Base-by-base conservation (phyloP, 1,284 basidiomycete genomes). In the Apiotrichum akiyoshidainum region DNA sequence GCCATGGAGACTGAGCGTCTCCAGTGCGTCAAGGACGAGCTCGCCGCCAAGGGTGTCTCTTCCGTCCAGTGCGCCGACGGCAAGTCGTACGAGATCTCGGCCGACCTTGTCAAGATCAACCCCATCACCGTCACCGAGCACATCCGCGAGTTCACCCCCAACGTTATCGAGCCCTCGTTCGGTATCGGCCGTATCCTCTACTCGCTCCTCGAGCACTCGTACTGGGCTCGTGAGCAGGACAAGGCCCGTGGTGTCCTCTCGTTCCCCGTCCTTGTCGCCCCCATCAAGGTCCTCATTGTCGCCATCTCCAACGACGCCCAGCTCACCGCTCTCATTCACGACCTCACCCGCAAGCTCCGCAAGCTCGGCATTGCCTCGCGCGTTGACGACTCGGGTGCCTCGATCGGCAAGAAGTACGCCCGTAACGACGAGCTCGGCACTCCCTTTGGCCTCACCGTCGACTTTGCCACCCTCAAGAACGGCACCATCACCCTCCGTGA, bases 121-220 rank as follows among this genome's bases (percentile, higher is more conserved):
- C 83, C 85, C 64, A 59, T 89, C 81, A 91, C 87, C 49, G 87
- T 95, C 73, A 95, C 94, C 71, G 90, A 95, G 77, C 88, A 88
- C 54, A 92, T 92, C 64, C 90, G 95, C 69, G 94, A 97, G 79
- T 98, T 85, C 78, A 92, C 87, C 50, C 95, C 95, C 49, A 98
- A 98, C 79, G 95, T 99, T 77, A 96, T 98, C 74, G 95, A 98
- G 78, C 95, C 95, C 33, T 99, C 96, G 19, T 98, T 98, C 78
- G 95, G 96, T 68, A 87, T 99, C 68, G 95, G 95, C 58, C 90
- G 95, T 60, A 97, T 99, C 72, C 83, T 98, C 50, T 98, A 98
- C 79, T 87, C 87, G 40, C 81, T 98, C 54, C 86, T 99, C 50
- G 95, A 99, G 79, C 95, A 99, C 82, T 87, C 85, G 69, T 99